Conservation (phyloP, 768 basidiomycete genomes). For the Suillus plorans region DNA sequence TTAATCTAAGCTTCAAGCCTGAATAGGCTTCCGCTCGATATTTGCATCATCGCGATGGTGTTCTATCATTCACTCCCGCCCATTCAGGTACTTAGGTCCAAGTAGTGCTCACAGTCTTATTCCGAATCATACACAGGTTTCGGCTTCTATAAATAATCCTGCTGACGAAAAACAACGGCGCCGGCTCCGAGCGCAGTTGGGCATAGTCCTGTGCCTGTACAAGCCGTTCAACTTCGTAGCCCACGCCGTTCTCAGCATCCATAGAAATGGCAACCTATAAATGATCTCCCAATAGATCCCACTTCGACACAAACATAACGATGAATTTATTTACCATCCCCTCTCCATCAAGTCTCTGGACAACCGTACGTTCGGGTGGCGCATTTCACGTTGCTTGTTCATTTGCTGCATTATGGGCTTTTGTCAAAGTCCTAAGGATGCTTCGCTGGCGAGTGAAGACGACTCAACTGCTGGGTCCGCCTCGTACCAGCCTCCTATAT, state of each 20-base stretch:
- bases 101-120: neutral
- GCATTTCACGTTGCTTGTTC: neutral
- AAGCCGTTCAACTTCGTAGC: neutral
- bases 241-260: neutral
- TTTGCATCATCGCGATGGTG: too few relatives aligned
- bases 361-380: neutral
- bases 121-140: neutral
- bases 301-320: neutral
- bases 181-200: neutral
- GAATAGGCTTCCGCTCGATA: too few relatives aligned
- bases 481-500: conserved; percentile 16
- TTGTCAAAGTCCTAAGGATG: neutral
- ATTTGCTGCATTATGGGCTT: neutral
- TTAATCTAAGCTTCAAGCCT: too few relatives aligned
- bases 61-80: too few relatives aligned
- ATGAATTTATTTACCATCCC: neutral
- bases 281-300: neutral
- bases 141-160: neutral
- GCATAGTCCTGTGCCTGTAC: neutral
- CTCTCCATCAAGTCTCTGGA: neutral
- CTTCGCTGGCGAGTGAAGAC: conserved; percentile 8
- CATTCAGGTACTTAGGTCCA: neutral
- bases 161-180: neutral
- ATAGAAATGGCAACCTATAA: neutral
- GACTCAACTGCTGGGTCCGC: conserved; percentile 20